These are phyloP conservation scores for Phytophthora sojae DNA, from an alignment of 352 stramenopile species.

Conservation along the genomic window DNA sequence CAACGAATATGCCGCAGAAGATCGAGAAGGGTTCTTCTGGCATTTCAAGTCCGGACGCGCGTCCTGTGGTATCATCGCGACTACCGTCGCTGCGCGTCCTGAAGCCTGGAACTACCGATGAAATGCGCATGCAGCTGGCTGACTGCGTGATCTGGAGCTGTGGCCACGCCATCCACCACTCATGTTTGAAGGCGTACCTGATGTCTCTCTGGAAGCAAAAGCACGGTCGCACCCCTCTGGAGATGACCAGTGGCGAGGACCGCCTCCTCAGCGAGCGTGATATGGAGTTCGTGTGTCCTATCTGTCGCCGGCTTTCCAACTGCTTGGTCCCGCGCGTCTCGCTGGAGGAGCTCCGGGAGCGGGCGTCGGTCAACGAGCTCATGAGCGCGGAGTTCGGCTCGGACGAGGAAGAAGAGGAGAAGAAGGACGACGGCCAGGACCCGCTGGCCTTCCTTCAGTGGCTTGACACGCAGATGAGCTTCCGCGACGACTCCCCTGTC, in stretches of 20 bases:
- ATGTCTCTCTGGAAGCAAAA: slow-evolving; percentile 74
- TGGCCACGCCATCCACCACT: slow-evolving; percentile 72
- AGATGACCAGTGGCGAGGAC: slow-evolving; percentile 59
- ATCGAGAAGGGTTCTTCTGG: slow-evolving; percentile 29
- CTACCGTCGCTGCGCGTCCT: slow-evolving; percentile 39
- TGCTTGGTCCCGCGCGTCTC: slow-evolving; percentile 65
- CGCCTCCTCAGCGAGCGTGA: slow-evolving; percentile 73
- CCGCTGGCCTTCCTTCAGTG: slow-evolving; percentile 53
- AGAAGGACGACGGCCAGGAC: slow-evolving; percentile 47
- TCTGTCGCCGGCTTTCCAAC: slow-evolving; percentile 81
- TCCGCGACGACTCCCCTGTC: slow-evolving; percentile 48
- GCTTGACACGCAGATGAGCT: slow-evolving; percentile 63
- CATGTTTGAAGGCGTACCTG: slow-evolving; percentile 78
- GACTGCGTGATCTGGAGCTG: slow-evolving; percentile 76
- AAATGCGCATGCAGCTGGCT: slow-evolving; percentile 45
- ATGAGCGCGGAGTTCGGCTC: slow-evolving; percentile 26
- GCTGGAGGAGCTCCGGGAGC: slow-evolving; percentile 20
- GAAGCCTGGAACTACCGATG: slow-evolving; percentile 35
- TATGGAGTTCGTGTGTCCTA: slow-evolving; percentile 80
- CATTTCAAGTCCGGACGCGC: slow-evolving; percentile 8
- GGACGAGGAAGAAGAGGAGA: slow-evolving; percentile 53
- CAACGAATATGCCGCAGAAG: slow-evolving; percentile 58
- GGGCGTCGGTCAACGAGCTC: slow-evolving; percentile 17
- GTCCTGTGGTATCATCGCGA: slow-evolving; percentile 21
- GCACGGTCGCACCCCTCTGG: slow-evolving; percentile 48